Conservation (phyloP, 2,329 filamentous ascomycete genomes). For the Aspergillus quadrilineatus region DNA sequence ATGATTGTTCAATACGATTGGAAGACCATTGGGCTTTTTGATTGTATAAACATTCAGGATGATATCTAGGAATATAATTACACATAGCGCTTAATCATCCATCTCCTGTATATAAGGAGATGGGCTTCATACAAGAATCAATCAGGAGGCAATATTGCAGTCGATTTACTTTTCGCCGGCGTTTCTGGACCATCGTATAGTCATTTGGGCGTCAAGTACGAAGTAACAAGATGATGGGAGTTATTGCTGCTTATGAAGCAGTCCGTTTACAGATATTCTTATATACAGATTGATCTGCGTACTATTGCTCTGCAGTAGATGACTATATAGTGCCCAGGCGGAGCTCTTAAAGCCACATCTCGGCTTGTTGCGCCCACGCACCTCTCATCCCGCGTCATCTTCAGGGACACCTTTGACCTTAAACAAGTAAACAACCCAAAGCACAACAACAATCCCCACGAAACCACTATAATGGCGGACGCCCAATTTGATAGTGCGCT, state of each 20-base stretch:
- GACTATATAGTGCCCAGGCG: not conserved
- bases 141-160: too few relatives aligned
- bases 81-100: not conserved
- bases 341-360: slow-evolving; percentile 19
- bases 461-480: slow-evolving; percentile 42
- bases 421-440: slow-evolving; percentile 22
- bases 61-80: not conserved
- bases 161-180: too few relatives aligned
- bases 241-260: too few relatives aligned
- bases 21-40: slow-evolving; percentile 10
- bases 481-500: slow-evolving; percentile 53
- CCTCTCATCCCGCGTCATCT: slow-evolving; percentile 17
- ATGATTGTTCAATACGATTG: slow-evolving; percentile 10
- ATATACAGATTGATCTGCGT: too few relatives aligned
- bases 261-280: too few relatives aligned
- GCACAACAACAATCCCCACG: slow-evolving; percentile 13
- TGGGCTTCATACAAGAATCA: too few relatives aligned
- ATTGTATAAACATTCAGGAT: slow-evolving; percentile 8
- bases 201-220: too few relatives aligned
- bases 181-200: too few relatives aligned
- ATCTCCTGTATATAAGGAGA: not conserved
- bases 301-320: too few relatives aligned
- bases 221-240: too few relatives aligned
- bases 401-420: slow-evolving; percentile 5
- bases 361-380: slow-evolving; percentile 16